phyloP scores from a whole-genome alignment of 441 rosid genomes.

The Pelargonium australe region DNA sequence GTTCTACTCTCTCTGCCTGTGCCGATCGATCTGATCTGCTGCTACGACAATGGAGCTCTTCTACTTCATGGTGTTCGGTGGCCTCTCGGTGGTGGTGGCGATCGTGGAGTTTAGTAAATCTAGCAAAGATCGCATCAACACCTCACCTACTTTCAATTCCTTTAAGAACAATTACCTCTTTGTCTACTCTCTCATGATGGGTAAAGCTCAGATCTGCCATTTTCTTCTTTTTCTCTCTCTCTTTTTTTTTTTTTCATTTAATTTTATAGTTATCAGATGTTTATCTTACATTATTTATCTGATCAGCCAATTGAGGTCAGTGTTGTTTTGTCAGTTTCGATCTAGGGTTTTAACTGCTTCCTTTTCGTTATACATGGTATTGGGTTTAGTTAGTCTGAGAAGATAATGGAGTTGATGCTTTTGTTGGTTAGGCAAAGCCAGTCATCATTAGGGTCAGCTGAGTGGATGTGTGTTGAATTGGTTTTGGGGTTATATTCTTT shows the following conservation, averaged over 20 bases:
- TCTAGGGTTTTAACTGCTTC: background rate
- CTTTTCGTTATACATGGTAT: too few species aligned
- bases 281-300: too few species aligned
- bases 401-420: background rate
- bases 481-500: background rate
- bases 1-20: too few species aligned
- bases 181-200: slow-evolving; percentile 87
- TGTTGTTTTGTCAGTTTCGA: background rate
- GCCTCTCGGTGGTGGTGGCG: slow-evolving; percentile 46
- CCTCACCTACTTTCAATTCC: slow-evolving; percentile 57
- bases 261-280: too few species aligned
- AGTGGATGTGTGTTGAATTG: background rate
- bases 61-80: slow-evolving; percentile 54
- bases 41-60: slow-evolving; percentile 54
- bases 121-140: slow-evolving; percentile 58
- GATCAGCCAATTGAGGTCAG: background rate
- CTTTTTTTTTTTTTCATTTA: background rate
- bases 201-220: slow-evolving; percentile 25
- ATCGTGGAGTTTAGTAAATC: slow-evolving; percentile 53
- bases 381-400: background rate
- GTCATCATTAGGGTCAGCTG: too few species aligned
- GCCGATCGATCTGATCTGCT: background rate
- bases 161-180: slow-evolving; percentile 76
- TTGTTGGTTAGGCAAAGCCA: background rate
- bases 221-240: background rate